A percentile compares a stretch with the other conserved stretches of the same genome.
Conservation (phyloP, 164 flowering plant species). For the Dillenia turbinata region DNA sequence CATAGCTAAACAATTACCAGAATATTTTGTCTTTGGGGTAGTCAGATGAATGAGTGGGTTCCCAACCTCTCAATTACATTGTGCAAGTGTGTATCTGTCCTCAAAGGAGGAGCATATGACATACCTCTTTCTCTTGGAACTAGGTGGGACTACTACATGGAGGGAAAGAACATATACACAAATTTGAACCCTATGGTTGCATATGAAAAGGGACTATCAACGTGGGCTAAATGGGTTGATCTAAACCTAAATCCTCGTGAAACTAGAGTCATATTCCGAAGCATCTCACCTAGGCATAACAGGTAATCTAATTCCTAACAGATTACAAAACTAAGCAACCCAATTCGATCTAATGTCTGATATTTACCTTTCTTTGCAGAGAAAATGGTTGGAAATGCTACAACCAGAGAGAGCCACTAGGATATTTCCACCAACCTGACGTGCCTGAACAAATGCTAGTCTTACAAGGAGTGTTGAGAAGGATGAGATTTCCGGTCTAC, state of each 20-base stretch:
- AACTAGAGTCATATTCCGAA: slow-evolving; percentile 65
- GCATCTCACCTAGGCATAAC: slow-evolving; percentile 84
- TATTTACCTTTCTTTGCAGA: slow-evolving; percentile 17
- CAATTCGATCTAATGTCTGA: background rate
- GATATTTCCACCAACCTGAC: slow-evolving; percentile 32
- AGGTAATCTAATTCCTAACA: slow-evolving; percentile 25
- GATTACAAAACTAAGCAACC: too few species aligned
- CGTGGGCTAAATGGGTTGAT: slow-evolving; percentile 93
- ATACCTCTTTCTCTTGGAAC: too few species aligned
- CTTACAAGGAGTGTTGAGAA: slow-evolving; percentile 47
- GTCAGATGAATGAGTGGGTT: slow-evolving; percentile 2
- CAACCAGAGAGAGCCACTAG: slow-evolving; percentile 60
- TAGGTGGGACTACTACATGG: slow-evolving; percentile 83
- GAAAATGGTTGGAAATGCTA: slow-evolving; percentile 80
- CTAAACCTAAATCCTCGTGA: slow-evolving; percentile 54
- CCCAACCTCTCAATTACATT: too few species aligned
- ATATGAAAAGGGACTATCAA: slow-evolving; percentile 66
- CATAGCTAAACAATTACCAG: background rate
- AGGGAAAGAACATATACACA: slow-evolving; percentile 37
- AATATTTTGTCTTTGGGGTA: background rate
- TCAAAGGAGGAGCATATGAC: too few species aligned
- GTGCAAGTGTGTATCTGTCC: too few species aligned
- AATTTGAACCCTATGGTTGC: slow-evolving; percentile 77
- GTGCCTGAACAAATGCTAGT: slow-evolving; percentile 48
- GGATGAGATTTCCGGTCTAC: slow-evolving; percentile 72